Evolutionary conservation across 179 eudicot genomes (phyloP), one percentile per base, ranked within the genome.

Genomic region (Spinacia oleracea): DNA sequence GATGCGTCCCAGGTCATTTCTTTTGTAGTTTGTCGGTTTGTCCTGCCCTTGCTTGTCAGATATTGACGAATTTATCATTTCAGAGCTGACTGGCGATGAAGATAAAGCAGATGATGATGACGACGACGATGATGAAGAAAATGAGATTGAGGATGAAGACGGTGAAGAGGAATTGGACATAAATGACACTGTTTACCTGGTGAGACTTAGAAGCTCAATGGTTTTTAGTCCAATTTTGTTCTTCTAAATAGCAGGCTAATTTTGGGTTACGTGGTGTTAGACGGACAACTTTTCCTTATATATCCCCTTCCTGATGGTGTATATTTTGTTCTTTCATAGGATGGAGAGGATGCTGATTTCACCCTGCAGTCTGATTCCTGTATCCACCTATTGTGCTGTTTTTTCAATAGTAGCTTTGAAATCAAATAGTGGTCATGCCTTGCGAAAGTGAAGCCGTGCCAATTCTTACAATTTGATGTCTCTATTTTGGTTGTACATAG

Each of bases 111-210:
- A 81, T 43, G 86, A 79, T 42, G 80, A 83, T 23, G 87, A 85
- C 2, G 97, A 87, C 9, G 85, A 85, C n/a, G 85, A 87, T 71
- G 91, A 92, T 75, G 86, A 86, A 81, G 94, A 89, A 63, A 89
- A 74, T 34, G 88, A 80, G 35, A 82, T 81, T 6, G 85, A 88
- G 53, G 92, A 86, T 79, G 96, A 90, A 42, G 88, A 88, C 58
- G 86, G 74, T 80, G 96, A 86, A 69, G 97, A 92, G 82, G 97
- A 90, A 64, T 48, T 90, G 79, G 91, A 93, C 79, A 78, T 85
- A 65, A 84, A 89, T 75, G 89, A 93, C 77, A 83, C 81, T 73
- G 75, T 85, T 14, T 80, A 89, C 71, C 18, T 85, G 89, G 93
- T 84, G 78, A 86, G 80, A 32, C 62, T 70, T 56, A 42, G 31